Percentiles rank a stretch among this genome's conserved stretches.
Conservation (phyloP, 495 filamentous ascomycete genomes). For the Xylaria castorea region DNA sequence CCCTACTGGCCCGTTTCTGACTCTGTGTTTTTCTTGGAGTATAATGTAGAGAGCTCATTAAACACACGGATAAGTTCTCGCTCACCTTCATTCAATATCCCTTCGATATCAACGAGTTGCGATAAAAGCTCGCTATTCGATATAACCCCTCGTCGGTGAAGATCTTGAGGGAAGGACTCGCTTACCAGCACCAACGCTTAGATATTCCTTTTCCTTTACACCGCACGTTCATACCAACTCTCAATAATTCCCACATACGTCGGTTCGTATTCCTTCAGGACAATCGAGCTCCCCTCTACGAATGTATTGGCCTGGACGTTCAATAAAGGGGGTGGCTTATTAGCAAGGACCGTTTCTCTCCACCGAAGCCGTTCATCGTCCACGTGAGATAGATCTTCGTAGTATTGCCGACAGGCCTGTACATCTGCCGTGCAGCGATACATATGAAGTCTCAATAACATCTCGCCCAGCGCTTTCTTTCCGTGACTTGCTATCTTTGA, state of each 20-base stretch:
- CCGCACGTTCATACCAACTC: neutral
- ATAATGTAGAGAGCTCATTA: neutral
- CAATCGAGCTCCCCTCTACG: constrained; percentile 41
- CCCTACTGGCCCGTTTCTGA: neutral
- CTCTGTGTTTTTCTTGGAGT: neutral
- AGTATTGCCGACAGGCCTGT: constrained; percentile 45
- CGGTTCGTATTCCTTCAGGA: constrained; percentile 32
- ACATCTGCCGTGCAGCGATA: constrained; percentile 57
- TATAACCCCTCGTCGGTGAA: neutral
- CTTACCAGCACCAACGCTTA: neutral
- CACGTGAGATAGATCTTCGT: constrained; percentile 49
- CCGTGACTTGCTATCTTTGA: constrained; percentile 47
- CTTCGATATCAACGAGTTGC: neutral
- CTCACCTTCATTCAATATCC: neutral
- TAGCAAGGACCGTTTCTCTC: constrained; percentile 43
- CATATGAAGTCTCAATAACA: constrained; percentile 54
- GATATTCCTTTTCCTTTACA: neutral
- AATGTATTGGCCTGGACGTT: constrained; percentile 57
- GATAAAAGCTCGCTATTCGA: neutral
- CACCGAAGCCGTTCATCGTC: constrained; percentile 46
- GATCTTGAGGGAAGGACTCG: neutral
- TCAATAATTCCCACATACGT: neutral
- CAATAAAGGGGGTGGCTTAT: constrained; percentile 39
- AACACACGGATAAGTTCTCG: neutral
- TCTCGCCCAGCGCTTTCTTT: constrained; percentile 49